Percentiles rank a stretch among this genome's conserved stretches.
Conservation (phyloP, 345 rosid species). For the Arabidopsis arenosa region DNA sequence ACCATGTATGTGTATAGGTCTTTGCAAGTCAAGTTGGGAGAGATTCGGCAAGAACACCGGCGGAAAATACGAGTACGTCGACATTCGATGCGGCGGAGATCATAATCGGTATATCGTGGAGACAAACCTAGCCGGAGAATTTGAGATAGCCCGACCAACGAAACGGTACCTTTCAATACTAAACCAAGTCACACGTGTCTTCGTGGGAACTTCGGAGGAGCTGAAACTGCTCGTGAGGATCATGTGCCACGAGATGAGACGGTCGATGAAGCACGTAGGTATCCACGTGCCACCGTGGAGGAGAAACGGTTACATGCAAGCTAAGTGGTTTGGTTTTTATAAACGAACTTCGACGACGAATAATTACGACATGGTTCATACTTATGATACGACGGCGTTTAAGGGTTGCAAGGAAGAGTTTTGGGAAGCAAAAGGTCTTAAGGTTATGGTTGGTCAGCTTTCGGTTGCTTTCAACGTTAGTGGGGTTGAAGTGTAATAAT, state of each 20-base stretch:
- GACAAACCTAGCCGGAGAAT: constrained; percentile 57
- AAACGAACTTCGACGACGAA: constrained; percentile 53
- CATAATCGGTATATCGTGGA: constrained; percentile 63
- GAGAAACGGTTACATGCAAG: constrained; percentile 71
- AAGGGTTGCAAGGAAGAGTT: constrained; percentile 37
- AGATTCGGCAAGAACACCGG: constrained; percentile 53
- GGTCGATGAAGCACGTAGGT: constrained; percentile 58
- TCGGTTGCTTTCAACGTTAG: constrained; percentile 32
- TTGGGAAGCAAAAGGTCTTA: constrained; percentile 22
- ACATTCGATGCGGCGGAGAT: constrained; percentile 45
- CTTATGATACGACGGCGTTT: constrained; percentile 20
- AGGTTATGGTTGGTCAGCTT: constrained; percentile 39
- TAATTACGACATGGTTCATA: constrained; percentile 26
- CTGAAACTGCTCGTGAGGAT: constrained; percentile 61
- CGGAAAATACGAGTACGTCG: constrained; percentile 71
- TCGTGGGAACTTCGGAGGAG: constrained; percentile 55
- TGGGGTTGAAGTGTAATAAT: constrained; percentile 28
- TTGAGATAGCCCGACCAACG: constrained; percentile 76
- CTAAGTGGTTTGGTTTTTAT: constrained; percentile 73
- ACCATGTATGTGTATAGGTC: constrained; percentile 50
- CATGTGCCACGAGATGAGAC: constrained; percentile 63
- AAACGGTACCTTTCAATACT: constrained; percentile 50
- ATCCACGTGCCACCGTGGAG: constrained; percentile 87
- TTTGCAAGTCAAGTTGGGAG: constrained; percentile 86
- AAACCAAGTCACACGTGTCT: constrained; percentile 55